Conservation (phyloP, 2,329 filamentous ascomycete genomes). For the Rhinocladiella similis region DNA sequence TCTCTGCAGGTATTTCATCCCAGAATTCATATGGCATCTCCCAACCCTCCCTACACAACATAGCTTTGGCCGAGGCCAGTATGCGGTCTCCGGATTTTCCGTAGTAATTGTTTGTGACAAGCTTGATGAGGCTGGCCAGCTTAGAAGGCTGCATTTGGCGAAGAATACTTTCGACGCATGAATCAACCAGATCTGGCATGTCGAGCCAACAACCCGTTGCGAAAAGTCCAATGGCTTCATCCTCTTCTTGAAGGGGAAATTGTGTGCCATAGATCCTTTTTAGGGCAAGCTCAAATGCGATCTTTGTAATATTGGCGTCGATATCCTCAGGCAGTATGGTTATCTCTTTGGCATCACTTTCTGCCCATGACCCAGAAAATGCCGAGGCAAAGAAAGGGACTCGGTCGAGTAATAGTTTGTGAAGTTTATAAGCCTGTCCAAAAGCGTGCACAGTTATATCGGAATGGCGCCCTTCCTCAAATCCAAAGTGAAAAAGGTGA, state of each 20-base stretch:
- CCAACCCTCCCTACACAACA: constrained; percentile 59
- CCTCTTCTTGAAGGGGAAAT: constrained; percentile 50
- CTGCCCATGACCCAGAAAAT: constrained; percentile 57
- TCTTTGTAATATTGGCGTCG: constrained; percentile 54
- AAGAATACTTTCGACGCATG: constrained; percentile 55
- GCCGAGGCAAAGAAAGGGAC: constrained; percentile 58
- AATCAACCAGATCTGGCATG: constrained; percentile 57
- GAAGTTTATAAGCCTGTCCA: constrained; percentile 52
- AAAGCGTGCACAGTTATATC: constrained; percentile 57
- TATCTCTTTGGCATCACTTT: constrained; percentile 54
- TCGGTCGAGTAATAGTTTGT: constrained; percentile 56
- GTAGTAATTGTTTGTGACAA: constrained; percentile 59
- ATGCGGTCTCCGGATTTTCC: constrained; percentile 56
- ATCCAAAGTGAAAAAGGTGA: constrained; percentile 54
- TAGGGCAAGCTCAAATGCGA: constrained; percentile 55
- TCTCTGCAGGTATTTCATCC: constrained; percentile 59
- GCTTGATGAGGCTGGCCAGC: constrained; percentile 50
- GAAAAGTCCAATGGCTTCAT: constrained; percentile 55
- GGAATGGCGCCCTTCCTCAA: constrained; percentile 53
- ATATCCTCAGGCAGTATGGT: constrained; percentile 55
- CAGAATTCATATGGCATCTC: constrained; percentile 53
- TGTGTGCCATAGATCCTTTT: constrained; percentile 56
- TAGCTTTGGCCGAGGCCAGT: constrained; percentile 57
- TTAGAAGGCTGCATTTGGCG: constrained; percentile 55
- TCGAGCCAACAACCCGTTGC: constrained; percentile 60